Evolutionary conservation across 805 yeast species (phyloP).

Genomic region (Jamesozyma gamospora): DNA sequence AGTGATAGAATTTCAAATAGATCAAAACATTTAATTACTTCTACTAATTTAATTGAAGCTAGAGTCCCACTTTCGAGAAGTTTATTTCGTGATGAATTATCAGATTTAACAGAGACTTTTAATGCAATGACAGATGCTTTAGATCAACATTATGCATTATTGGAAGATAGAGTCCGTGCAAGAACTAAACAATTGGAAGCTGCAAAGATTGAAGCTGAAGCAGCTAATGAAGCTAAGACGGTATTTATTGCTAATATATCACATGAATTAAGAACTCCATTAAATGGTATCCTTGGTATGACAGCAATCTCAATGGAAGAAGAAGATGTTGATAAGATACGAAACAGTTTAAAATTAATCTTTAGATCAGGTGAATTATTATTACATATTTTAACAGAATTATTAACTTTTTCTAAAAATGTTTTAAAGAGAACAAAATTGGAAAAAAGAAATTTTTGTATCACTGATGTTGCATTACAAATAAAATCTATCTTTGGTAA

Average conservation of each 20-base stretch:
- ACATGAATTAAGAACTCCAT: slow-evolving; percentile 89
- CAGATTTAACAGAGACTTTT: slow-evolving; percentile 80
- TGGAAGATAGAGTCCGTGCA: slow-evolving; percentile 80
- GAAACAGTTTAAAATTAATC: slow-evolving; percentile 68
- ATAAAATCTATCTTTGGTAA: slow-evolving; percentile 77
- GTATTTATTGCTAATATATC: slow-evolving; percentile 87
- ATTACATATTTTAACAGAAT: slow-evolving; percentile 80
- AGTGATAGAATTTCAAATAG: slow-evolving; percentile 9
- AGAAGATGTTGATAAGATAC: slow-evolving; percentile 53
- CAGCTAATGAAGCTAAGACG: slow-evolving; percentile 94
- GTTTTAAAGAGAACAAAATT: slow-evolving; percentile 74
- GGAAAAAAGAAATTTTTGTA: slow-evolving; percentile 72
- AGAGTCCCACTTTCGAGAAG: slow-evolving; percentile 40
- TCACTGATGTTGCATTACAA: slow-evolving; percentile 75
- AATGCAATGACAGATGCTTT: slow-evolving; percentile 86
- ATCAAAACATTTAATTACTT: slow-evolving; percentile 19
- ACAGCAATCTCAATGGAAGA: slow-evolving; percentile 91
- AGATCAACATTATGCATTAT: slow-evolving; percentile 68
- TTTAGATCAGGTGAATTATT: slow-evolving; percentile 86
- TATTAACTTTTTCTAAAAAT: slow-evolving; percentile 82
- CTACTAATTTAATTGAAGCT: slow-evolving; percentile 30
- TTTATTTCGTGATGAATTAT: slow-evolving; percentile 69
- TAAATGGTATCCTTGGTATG: slow-evolving; percentile 94
- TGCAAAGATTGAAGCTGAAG: slow-evolving; percentile 82
- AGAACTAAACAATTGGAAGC: slow-evolving; percentile 83